A percentile compares a stretch with the other conserved stretches of the same genome.
phyloP scores from a whole-genome alignment of 31 red algal species.

The Odonthalia washingtoniensis region DNA sequence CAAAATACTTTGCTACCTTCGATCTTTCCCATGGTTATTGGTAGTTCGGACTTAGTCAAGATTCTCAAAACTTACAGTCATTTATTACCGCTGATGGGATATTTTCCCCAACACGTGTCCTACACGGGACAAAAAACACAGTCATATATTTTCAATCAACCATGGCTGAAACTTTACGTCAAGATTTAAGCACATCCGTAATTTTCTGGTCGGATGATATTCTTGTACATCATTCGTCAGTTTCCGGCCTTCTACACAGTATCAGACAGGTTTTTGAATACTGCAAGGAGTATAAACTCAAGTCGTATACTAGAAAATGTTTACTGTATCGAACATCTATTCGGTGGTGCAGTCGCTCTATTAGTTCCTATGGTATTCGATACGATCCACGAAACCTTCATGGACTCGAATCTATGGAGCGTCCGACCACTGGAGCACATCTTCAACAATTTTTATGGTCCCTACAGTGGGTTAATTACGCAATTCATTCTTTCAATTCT shows the following conservation, averaged over 20 bases:
- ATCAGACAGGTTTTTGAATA: background rate
- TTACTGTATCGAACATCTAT: slow-evolving; percentile 15
- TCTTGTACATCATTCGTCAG: background rate
- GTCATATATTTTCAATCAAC: background rate
- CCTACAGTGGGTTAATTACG: slow-evolving; percentile 2
- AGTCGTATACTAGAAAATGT: background rate
- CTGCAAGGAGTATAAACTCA: background rate
- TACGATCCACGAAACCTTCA: slow-evolving; percentile 5
- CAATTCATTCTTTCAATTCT: background rate
- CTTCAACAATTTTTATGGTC: background rate
- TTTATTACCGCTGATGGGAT: background rate
- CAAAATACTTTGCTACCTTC: slow-evolving; percentile 23
- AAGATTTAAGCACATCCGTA: background rate
- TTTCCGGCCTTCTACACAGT: background rate
- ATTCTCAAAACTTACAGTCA: background rate
- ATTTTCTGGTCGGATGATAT: slow-evolving; percentile 8
- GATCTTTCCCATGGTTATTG: slow-evolving; percentile 31
- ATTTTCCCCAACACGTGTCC: background rate
- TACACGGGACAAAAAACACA: slow-evolving; percentile 13
- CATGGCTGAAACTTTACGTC: background rate
- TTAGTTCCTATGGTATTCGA: background rate
- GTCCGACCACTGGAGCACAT: slow-evolving; percentile 18
- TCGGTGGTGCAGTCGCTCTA: background rate
- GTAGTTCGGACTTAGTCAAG: background rate
- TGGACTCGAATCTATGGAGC: background rate